Conservation (phyloP, 176 grass and related monocot genomes). For the Rhipidocladum racemiflorum region DNA sequence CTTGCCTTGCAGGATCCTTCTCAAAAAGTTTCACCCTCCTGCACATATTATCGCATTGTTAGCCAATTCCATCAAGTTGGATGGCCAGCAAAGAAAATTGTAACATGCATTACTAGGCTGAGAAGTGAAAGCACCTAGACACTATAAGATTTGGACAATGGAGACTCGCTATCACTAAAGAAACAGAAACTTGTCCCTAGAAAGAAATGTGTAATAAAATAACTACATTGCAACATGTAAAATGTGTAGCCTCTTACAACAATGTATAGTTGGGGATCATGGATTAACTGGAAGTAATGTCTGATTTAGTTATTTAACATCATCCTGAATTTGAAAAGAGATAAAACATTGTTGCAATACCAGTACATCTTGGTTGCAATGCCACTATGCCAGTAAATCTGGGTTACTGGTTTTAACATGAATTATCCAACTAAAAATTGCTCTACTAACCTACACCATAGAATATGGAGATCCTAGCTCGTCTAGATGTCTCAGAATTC, state of each 20-base stretch:
- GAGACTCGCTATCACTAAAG: not conserved
- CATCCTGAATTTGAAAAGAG: not conserved
- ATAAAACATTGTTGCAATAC: not conserved
- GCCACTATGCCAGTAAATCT: not conserved
- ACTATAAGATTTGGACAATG: not conserved
- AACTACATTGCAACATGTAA: not conserved
- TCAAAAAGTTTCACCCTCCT: constrained; percentile 89
- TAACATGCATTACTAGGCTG: not conserved
- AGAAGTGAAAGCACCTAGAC: not conserved
- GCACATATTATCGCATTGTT: constrained; percentile 32
- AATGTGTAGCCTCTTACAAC: not conserved
- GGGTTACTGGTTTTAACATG: not conserved
- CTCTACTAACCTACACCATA: not conserved
- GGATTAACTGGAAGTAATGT: not conserved
- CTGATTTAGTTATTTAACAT: not conserved
- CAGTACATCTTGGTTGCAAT: not conserved
- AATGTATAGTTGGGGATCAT: not conserved
- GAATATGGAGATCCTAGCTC: not conserved
- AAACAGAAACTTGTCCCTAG: not conserved
- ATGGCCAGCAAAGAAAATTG: not conserved
- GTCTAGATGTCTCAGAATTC: not conserved
- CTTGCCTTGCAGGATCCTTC: constrained; percentile 61
- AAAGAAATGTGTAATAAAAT: not conserved
- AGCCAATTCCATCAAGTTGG: constrained; percentile 24
- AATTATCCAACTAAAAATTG: not conserved